Base-by-base conservation (phyloP, 2,329 filamentous ascomycete genomes). In the Penicillium sp. region DNA sequence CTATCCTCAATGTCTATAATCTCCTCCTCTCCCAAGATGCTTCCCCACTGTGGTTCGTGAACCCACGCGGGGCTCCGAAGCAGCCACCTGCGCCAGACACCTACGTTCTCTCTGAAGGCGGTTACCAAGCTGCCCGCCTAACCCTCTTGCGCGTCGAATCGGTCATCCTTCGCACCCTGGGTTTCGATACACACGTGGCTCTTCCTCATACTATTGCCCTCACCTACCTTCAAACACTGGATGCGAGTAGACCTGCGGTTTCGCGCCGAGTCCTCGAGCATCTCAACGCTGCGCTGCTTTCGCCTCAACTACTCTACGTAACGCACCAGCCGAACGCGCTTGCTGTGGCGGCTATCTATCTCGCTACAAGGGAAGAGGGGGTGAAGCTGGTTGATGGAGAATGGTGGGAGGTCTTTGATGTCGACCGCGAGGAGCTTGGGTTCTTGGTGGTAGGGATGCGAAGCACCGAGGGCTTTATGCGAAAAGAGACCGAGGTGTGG, bases 321-420 rank as follows among this genome's bases (percentile, higher is more conserved):
- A 98, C 95, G 2, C 93, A 97, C 72, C 95, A 98, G 73, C 94
- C 95, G 1, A 85, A 90, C 62, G 86, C 88, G 25, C 81, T 99
- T 10, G 94, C 95, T 4, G 91, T 92, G 2, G 91, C 93, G 1
- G 91, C 93, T 0, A 90, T 97, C 35, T 99, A 98, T 73, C 86
- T 92, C n/a, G 91, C 94, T 0, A 90, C 92, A 0, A 84, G 88
- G 47, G 92, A 98, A 66, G 75, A 86, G 1, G 88, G 84, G 0
- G 86, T 90, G 12, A 92, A 91, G 74, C 83, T 97, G 77, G 92
- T 94, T 0, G 90, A 90, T 63, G 86, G 85, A 50, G 88, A 91
- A 63, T 99, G 95, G 95, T 99, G 95, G 95, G 93, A 97, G 76
- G 91, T 98, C 0, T 98, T 98, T 74, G 95, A 99, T 75, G 91